phyloP scores from a whole-genome alignment of 768 basidiomycete genomes.

The Brasilioporus rufonigricans region DNA sequence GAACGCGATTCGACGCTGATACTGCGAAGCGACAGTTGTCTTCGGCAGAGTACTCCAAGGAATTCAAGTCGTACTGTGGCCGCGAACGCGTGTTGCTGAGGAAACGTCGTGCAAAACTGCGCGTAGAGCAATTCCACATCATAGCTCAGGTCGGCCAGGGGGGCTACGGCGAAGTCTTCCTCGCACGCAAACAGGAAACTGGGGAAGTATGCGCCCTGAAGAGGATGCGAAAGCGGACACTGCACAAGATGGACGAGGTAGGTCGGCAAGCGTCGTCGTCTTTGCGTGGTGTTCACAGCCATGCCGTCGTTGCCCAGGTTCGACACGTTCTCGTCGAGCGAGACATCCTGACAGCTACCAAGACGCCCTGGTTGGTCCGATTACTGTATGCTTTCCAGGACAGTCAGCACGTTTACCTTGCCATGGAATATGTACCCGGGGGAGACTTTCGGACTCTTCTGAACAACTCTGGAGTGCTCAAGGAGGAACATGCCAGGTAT shows the following conservation, averaged over 20 bases:
- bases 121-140: constrained; percentile 95
- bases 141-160: constrained; percentile 99
- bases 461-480: constrained; percentile 96
- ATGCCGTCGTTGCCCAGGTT: constrained; percentile 48
- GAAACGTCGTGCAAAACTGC: constrained; percentile 87
- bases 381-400: constrained; percentile 98
- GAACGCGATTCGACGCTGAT: constrained; percentile 79
- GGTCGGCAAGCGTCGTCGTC: constrained; percentile 4
- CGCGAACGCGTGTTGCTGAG: constrained; percentile 92
- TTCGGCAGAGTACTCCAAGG: constrained; percentile 58
- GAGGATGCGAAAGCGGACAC: constrained; percentile 92
- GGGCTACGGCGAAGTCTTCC: constrained; percentile 96
- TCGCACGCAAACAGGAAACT: constrained; percentile 93
- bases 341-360: constrained; percentile 95
- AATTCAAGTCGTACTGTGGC: constrained; percentile 91
- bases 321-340: constrained; percentile 98
- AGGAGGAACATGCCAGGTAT: constrained; percentile 95
- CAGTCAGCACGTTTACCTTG: constrained; percentile 84
- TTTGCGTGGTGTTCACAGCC: not conserved
- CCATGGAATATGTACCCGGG: constrained; percentile 99
- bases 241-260: constrained; percentile 99
- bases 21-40: constrained; percentile 65
- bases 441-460: constrained; percentile 97
- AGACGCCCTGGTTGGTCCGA: constrained; percentile 95
- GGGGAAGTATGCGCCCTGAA: constrained; percentile 97